phyloP scores from a whole-genome alignment of 257 asterid genomes.

The Solanum corneliomulleri region DNA sequence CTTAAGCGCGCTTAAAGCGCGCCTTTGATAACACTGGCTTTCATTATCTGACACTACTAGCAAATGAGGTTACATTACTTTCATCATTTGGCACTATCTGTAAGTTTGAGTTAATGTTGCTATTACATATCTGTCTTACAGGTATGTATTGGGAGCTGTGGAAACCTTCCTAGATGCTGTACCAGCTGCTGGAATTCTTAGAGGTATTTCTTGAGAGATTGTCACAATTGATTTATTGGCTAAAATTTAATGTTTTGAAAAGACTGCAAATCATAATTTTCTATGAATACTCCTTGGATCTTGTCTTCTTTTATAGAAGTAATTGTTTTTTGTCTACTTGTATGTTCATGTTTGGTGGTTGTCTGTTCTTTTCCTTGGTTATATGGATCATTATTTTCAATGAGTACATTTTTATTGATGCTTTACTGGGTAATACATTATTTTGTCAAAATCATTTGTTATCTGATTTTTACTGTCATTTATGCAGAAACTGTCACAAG shows the following conservation, averaged over 20 bases:
- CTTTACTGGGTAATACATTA: constrained; percentile 5
- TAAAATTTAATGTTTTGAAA: not conserved
- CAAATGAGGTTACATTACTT: not conserved
- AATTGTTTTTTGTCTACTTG: not conserved
- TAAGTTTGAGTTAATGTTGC: not conserved
- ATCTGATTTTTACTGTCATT: not conserved
- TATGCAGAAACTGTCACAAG: constrained; percentile 60
- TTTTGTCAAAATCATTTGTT: not conserved
- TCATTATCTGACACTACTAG: not conserved
- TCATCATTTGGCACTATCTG: not conserved
- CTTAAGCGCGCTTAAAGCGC: too few relatives aligned
- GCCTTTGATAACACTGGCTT: too few relatives aligned
- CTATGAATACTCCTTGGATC: not conserved
- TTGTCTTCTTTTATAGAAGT: not conserved
- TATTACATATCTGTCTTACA: constrained; percentile 16
- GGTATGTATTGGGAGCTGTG: constrained; percentile 98
- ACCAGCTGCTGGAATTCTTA: constrained; percentile 89
- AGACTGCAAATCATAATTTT: not conserved
- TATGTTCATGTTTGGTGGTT: not conserved
- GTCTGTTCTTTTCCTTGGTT: not conserved
- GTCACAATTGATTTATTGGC: not conserved
- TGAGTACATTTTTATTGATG: not conserved
- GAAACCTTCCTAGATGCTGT: constrained; percentile 94
- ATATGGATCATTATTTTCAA: not conserved
- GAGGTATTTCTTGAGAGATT: constrained; percentile 36